Evolutionary conservation across 2,329 filamentous ascomycete genomes (phyloP).

Genomic region (Verticillium albo-atrum): DNA sequence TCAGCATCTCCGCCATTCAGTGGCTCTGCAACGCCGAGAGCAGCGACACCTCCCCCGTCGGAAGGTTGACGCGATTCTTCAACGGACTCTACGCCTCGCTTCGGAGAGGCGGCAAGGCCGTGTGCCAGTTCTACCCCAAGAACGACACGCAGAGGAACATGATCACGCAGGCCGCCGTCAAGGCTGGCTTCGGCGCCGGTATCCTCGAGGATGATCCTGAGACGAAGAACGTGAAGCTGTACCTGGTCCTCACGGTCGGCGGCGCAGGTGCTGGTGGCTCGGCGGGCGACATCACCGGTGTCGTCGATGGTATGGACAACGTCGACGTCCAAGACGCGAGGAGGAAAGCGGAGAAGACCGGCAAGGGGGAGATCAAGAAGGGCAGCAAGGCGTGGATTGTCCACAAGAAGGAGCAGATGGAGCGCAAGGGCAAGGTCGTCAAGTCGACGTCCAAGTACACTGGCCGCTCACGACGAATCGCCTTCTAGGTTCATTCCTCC

Average conservation of each 20-base stretch:
- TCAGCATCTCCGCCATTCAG: slow-evolving; percentile 93
- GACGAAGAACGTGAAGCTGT: slow-evolving; percentile 96
- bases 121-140: slow-evolving; percentile 98
- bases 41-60: slow-evolving; percentile 75
- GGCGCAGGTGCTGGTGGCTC: slow-evolving; percentile 43
- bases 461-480: slow-evolving; percentile 75
- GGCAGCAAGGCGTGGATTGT: slow-evolving; percentile 81
- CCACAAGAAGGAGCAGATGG: slow-evolving; percentile 89
- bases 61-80: slow-evolving; percentile 80
- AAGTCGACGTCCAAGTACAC: slow-evolving; percentile 93
- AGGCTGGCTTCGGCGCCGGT: slow-evolving; percentile 92
- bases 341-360: slow-evolving; percentile 42
- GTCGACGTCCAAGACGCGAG: slow-evolving; percentile 76
- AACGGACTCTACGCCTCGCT: slow-evolving; percentile 85
- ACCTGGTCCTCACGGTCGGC: slow-evolving; percentile 89
- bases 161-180: slow-evolving; percentile 87
- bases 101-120: slow-evolving; percentile 78
- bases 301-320: slow-evolving; percentile 83
- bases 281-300: slow-evolving; percentile 80
- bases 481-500: slow-evolving; percentile 51
- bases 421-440: slow-evolving; percentile 89
- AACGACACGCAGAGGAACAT: slow-evolving; percentile 88
- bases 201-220: slow-evolving; percentile 92
- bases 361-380: slow-evolving; percentile 62
- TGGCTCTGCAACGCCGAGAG: slow-evolving; percentile 97